Evolutionary conservation across 2,329 filamentous ascomycete species (phyloP).

Genomic region (Ceratocystis papillata): DNA sequence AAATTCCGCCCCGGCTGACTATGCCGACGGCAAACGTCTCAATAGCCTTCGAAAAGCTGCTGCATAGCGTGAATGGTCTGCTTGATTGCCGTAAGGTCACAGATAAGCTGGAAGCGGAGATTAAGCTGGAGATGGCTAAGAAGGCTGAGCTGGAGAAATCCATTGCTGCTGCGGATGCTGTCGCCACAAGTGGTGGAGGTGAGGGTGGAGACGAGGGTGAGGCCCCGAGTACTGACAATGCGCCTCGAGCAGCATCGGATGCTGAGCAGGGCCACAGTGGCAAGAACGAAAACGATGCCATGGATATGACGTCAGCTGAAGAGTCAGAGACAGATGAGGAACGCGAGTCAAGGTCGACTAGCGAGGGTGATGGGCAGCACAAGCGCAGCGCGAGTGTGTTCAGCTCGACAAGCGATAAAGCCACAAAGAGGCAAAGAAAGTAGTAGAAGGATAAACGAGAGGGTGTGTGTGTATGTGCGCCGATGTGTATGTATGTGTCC

Average conservation of each 20-base stretch:
- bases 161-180: conserved; percentile 25
- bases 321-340: conserved; percentile 30
- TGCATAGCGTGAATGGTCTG: conserved; percentile 55
- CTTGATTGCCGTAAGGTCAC: conserved; percentile 63
- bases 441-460: conserved; percentile 27
- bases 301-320: conserved; percentile 28
- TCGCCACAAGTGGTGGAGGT: neutral
- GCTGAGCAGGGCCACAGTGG: neutral
- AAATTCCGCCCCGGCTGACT: conserved; percentile 56
- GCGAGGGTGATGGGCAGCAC: conserved; percentile 33
- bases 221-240: neutral
- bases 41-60: conserved; percentile 58
- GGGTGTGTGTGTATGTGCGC: neutral
- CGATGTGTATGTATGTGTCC: neutral
- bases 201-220: neutral
- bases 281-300: conserved; percentile 1
- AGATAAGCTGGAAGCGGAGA: conserved; percentile 66
- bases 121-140: conserved; percentile 49
- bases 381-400: conserved; percentile 79
- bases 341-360: conserved; percentile 33
- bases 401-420: conserved; percentile 57
- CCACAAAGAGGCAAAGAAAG: conserved; percentile 48
- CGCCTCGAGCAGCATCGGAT: neutral
- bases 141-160: conserved; percentile 43
- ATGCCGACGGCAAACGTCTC: conserved; percentile 67